Evolutionary conservation across 306 rosid species (phyloP), one percentile per base, ranked within the genome.

Genomic region (Cicer bijugum): DNA sequence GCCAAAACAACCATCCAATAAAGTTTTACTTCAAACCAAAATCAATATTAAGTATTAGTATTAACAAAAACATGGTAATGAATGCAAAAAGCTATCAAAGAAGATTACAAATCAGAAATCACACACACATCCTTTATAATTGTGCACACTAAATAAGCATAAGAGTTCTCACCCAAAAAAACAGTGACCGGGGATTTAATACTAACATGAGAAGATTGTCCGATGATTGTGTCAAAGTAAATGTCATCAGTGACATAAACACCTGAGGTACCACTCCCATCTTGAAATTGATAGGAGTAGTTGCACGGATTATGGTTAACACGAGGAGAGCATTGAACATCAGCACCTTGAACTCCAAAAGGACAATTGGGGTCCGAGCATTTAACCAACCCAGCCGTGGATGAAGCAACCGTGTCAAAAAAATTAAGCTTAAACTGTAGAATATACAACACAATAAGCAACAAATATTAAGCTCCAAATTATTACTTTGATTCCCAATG

Each of bases 231-330:
- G 88, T 86, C 89, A 74, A 94, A 91, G 80, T 87, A 80, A 80
- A 94, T 65, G 9, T 87, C 77, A 73, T 94, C 99, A 0, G 90
- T 78, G 38, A 88, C 86, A 78, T 94, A 94, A 82, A 77, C 85
- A 60, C 97, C 96, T 0, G 91, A 84, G 6, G 99, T 91, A 65
- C 97, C 96, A 63, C 99, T 94, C 73, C 88, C 95, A 82, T 94
- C 99, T 59, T 94, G 95, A 69, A 88, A 94, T 82, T 85, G 88
- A 76, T 91, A 94, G 7, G 88, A 51, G 79, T 94, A 94, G 72
- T 86, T 80, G 67, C 99, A 94, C 81, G 83, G 99, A 60, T 23
- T 23, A 2, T 23, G 28, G 28, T 90, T 94, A 83, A 72, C 87
- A 85, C 86, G 89, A 64, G 89, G 3, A 58, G 88, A 81, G 75